Evolutionary conservation across 2,329 filamentous ascomycete species (phyloP), one percentile per base, ranked within the genome.

Genomic region (Leptographium radiaticola): DNA sequence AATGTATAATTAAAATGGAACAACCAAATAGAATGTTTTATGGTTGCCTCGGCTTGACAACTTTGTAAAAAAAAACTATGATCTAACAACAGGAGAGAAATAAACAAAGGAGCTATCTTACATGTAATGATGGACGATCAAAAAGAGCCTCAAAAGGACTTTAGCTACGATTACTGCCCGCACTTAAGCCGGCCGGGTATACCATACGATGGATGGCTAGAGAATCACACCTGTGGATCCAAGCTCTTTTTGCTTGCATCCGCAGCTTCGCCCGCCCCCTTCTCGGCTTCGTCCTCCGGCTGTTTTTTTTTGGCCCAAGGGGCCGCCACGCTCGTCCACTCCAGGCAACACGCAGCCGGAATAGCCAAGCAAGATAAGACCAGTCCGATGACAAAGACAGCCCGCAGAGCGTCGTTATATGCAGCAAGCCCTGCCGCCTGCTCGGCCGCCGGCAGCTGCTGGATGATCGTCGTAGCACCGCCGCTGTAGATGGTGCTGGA

Each of bases 391-490:
- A 77, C 75, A 61, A 83, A 86, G 1, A 73, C 74, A 54, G 73
- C 66, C 1, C 71, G 72, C 20, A 87, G 63, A 0, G 81, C 72
- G 11, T 68, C 62, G 60, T 84, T 85, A 66, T 87, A 86, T 0
- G 73, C 78, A 2, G 10, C 39, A n/a, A 49, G 49, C 0, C 47
- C 53, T 2, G 20, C 42, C 12, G 53, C 36, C 31, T 68, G 55
- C 9, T 57, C 53, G 0, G 45, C 30, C 0, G 43, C 39, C 16
- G 47, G 47, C 18, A 56, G 47, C 13, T 34, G 5, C 25, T 50
- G 31, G 16, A 39, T 31, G 7, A 56, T 5, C 20, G 40, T 40
- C 4, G 54, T 56, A 5, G 53, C 53, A 18, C 53, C 53, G 42
- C 47, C 38, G 15, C 1, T 3, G 20, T 30, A 42, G 34, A 56